These are phyloP conservation scores for Trichothecium roseum DNA, from an alignment of 2,329 filamentous ascomycete genomes.

Conservation along the genomic window DNA sequence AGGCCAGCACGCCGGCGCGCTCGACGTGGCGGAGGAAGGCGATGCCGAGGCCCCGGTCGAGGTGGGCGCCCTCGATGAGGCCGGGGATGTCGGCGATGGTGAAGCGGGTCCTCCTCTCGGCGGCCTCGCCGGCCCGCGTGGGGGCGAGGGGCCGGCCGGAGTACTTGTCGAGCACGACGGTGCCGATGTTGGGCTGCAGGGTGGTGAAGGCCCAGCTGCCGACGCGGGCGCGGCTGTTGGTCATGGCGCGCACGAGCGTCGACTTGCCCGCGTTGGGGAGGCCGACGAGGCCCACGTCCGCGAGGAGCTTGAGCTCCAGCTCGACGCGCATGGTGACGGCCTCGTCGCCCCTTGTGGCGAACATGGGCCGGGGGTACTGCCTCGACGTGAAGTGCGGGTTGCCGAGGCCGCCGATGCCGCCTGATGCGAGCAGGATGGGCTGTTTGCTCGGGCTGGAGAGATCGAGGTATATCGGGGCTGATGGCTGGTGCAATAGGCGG, in stretches of 20 bases:
- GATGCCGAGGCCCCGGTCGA: slow-evolving; percentile 83
- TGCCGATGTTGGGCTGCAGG: slow-evolving; percentile 88
- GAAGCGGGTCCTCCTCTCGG: slow-evolving; percentile 62
- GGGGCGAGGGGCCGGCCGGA: slow-evolving; percentile 55
- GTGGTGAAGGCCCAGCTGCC: slow-evolving; percentile 98
- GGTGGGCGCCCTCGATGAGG: slow-evolving; percentile 81
- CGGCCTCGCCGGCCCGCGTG: slow-evolving; percentile 24
- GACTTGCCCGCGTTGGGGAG: slow-evolving; percentile 95
- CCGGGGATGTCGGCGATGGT: slow-evolving; percentile 95
- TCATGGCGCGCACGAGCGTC: slow-evolving; percentile 78
- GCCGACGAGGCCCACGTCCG: slow-evolving; percentile 89
- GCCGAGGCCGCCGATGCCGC: slow-evolving; percentile 80
- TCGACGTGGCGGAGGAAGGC: slow-evolving; percentile 92
- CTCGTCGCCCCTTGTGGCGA: slow-evolving; percentile 76
- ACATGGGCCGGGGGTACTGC: slow-evolving; percentile 66
- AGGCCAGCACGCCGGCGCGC: slow-evolving; percentile 83
- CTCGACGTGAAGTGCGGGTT: slow-evolving; percentile 88
- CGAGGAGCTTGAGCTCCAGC: slow-evolving; percentile 87
- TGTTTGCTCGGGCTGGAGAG: slow-evolving; percentile 67
- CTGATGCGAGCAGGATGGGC: slow-evolving; percentile 77
- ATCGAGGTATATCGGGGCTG: slow-evolving; percentile 62
- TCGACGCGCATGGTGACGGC: slow-evolving; percentile 72
- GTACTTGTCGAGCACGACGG: slow-evolving; percentile 83
- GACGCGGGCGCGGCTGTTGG: slow-evolving; percentile 78
- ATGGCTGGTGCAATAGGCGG: slow-evolving; percentile 54